Evolutionary conservation across 345 rosid genomes (phyloP), one percentile per base, ranked within the genome.

Genomic region (Boechera retrofracta): DNA sequence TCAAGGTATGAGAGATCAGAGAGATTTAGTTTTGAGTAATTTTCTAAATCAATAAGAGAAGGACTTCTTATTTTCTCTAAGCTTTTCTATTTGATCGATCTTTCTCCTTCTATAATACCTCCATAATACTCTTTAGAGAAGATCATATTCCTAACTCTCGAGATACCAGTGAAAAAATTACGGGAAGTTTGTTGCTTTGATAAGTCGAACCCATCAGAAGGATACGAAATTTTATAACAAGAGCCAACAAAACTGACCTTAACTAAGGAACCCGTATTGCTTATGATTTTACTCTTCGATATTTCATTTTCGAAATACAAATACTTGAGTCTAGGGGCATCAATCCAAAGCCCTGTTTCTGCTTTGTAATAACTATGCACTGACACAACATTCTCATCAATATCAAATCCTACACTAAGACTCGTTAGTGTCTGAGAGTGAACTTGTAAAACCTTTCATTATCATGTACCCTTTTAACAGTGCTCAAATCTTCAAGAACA

Each of bases 401-500:
- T 5, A 7, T 7, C 4, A 49, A 24, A 36, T 1, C 41, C 11
- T 24, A 72, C 33, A 26, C 36, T 24, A 4, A 71, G 55, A 70
- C 45, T 7, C 3, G 45, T 71, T 62, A 72, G 4, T 36, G 69
- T 51, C 8, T 49, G 52, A 49, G 76, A 72, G 41, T 1, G 52
- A 29, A 72, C 53, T 2, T 18, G 29, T 38, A 62, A 52, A n/a
- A 60, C 52, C 2, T 29, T 15, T 0, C 61, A 10, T 62, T 51
- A n/a, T 72, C 69, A 61, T 49, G 41, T 3, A 10, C 2, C 16
- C 12, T 39, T 39, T 69, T 62, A n/a, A 52, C 5, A 28, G 62
- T 51, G 61, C 32, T 61, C 31, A 72, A 15, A 49, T 72, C 68
- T 61, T 72, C 69, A 0, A 61, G 69, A 35, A 13, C 13, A 1